Evolutionary conservation across 257 asterid genomes (phyloP).

Genomic region (Cordia subcordata): DNA sequence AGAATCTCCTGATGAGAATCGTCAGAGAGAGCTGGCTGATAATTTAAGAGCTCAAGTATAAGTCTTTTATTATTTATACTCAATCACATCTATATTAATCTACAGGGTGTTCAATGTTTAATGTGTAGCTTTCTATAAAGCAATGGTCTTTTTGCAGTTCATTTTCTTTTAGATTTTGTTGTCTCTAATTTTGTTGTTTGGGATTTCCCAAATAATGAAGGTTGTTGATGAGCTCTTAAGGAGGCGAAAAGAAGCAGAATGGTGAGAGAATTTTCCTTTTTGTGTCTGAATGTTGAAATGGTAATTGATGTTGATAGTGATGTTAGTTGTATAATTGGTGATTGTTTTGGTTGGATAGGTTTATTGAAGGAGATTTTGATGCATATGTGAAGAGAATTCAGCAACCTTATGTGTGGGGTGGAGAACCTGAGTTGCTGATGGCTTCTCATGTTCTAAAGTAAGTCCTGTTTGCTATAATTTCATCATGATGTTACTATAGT

Average conservation of each 20-base stretch:
- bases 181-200: background rate
- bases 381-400: conserved; percentile 59
- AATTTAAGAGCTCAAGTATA: conserved; percentile 69
- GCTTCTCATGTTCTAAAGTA: conserved; percentile 81
- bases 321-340: background rate
- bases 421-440: conserved; percentile 86
- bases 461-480: conserved; percentile 22
- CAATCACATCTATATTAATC: too few species aligned
- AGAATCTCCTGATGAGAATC: conserved; percentile 21
- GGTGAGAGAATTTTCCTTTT: conserved; percentile 26
- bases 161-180: background rate
- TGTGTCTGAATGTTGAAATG: background rate
- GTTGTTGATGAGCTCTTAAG: conserved; percentile 76
- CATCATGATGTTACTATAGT: too few species aligned
- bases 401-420: conserved; percentile 85
- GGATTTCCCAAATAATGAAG: conserved; percentile 22
- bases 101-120: too few species aligned
- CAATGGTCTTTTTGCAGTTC: too few species aligned
- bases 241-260: conserved; percentile 80
- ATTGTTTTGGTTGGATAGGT: conserved; percentile 30
- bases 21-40: conserved; percentile 60
- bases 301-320: background rate
- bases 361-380: conserved; percentile 80
- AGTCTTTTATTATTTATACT: background rate
- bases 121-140: too few species aligned